Conservation (phyloP, 73 alveolate genomes). For the Loxodes magnus region DNA sequence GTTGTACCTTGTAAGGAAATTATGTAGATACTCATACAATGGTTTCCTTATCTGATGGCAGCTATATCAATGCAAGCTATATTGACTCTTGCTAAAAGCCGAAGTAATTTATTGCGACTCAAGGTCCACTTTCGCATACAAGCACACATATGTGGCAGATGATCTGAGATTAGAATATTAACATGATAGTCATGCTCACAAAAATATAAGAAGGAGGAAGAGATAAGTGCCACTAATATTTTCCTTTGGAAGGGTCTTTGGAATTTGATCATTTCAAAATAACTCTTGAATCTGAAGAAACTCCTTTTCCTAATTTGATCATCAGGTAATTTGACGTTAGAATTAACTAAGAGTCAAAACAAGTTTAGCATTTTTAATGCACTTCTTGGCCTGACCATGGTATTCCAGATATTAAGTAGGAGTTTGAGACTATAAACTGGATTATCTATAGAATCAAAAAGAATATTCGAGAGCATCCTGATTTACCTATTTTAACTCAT, state of each 20-base stretch:
- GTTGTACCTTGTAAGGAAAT: constrained; percentile 37
- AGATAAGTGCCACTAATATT: constrained; percentile 73
- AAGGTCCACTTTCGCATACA: constrained; percentile 68
- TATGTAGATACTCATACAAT: too few species aligned
- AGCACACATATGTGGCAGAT: constrained; percentile 70
- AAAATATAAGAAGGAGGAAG: constrained; percentile 56
- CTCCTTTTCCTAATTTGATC: constrained; percentile 34
- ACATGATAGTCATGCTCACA: constrained; percentile 54
- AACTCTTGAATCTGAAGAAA: constrained; percentile 33
- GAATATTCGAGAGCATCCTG: constrained; percentile 6
- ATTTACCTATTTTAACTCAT: constrained; percentile 53
- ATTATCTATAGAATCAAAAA: constrained; percentile 31
- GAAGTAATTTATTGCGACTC: constrained; percentile 65
- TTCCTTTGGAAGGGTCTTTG: constrained; percentile 41
- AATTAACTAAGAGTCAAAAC: constrained; percentile 29
- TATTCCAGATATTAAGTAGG: constrained; percentile 49
- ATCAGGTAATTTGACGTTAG: constrained; percentile 31
- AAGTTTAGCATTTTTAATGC: constrained; percentile 47
- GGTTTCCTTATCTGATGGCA: constrained; percentile 23
- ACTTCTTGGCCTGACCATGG: constrained; percentile 85
- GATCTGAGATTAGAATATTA: constrained; percentile 70
- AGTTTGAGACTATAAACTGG: constrained; percentile 36
- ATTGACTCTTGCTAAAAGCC: constrained; percentile 23
- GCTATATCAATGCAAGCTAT: constrained; percentile 47
- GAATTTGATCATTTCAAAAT: constrained; percentile 18